Conservation (phyloP, 1,284 basidiomycete genomes). For the Takashimella koratensis region DNA sequence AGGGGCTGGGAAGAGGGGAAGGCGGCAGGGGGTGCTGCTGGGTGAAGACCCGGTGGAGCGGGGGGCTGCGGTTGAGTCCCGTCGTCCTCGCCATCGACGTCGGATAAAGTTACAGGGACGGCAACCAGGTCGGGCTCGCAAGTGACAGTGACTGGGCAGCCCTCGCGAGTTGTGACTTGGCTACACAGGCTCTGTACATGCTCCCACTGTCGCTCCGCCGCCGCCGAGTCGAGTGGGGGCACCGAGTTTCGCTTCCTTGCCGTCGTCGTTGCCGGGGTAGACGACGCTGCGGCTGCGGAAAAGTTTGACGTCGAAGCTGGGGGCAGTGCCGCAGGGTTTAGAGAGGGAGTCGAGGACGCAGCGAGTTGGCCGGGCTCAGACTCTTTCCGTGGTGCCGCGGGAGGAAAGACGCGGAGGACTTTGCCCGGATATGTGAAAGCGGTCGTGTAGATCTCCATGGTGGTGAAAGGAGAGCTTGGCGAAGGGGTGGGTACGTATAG, state of each 20-base stretch:
- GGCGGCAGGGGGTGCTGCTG: constrained; percentile 1
- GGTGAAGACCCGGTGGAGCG: neutral
- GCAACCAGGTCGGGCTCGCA: constrained; percentile 49
- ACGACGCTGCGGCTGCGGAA: constrained; percentile 15
- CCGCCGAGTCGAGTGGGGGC: constrained; percentile 15
- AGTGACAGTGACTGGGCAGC: constrained; percentile 74
- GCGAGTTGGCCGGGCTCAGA: constrained; percentile 5
- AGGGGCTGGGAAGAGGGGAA: neutral
- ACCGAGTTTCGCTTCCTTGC: constrained; percentile 7
- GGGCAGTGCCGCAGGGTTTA: neutral
- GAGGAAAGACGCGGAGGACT: neutral
- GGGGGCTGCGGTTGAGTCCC: neutral
- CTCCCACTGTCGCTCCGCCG: constrained; percentile 52
- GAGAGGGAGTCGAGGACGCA: constrained; percentile 19
- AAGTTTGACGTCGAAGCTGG: neutral
- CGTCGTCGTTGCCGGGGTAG: constrained; percentile 18
- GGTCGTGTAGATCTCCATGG: constrained; percentile 89
- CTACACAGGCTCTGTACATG: constrained; percentile 75
- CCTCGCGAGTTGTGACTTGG: constrained; percentile 73
- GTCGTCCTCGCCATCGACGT: neutral
- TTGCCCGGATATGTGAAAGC: constrained; percentile 54
- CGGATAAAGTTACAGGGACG: neutral
- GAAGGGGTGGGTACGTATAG: too few species aligned
- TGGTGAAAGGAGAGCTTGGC: too few species aligned
- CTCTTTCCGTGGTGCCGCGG: neutral